These are phyloP conservation scores for Crotalaria pallida DNA, from an alignment of 306 rosid genomes.

Conservation along the genomic window DNA sequence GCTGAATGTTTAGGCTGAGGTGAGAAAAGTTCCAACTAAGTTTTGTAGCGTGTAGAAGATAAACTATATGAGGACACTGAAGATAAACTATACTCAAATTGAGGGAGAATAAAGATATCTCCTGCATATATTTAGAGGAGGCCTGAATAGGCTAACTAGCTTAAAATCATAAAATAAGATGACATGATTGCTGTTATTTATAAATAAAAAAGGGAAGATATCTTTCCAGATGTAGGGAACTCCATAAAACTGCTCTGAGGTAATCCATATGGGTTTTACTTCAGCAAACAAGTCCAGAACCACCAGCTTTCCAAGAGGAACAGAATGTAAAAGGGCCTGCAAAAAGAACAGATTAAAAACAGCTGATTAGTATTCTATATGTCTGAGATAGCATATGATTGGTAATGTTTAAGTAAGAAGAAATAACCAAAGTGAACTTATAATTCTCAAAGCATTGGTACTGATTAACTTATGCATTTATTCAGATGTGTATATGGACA, in stretches of 20 bases:
- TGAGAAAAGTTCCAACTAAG: neutral
- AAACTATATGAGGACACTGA: neutral
- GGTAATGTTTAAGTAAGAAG: neutral
- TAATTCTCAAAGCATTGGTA: constrained; percentile 16
- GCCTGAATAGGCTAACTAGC: neutral
- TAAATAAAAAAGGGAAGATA: constrained; percentile 14
- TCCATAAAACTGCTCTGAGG: constrained; percentile 82
- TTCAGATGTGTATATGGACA: neutral
- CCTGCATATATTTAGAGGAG: neutral
- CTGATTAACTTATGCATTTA: neutral
- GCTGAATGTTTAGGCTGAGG: neutral
- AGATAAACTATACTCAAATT: neutral
- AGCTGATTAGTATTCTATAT: neutral
- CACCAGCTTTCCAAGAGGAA: constrained; percentile 77
- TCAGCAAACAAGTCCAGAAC: constrained; percentile 90
- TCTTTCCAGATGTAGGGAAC: constrained; percentile 93
- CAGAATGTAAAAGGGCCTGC: constrained; percentile 88
- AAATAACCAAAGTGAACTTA: neutral
- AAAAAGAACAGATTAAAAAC: constrained; percentile 23
- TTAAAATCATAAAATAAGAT: neutral
- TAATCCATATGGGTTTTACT: constrained; percentile 83
- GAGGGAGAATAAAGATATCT: constrained; percentile 2
- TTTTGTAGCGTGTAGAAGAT: neutral
- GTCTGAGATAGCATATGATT: neutral
- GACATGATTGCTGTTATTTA: constrained; percentile 10